Base-by-base conservation (phyloP, 305 asterid species). In the Coffea humblotiana region DNA sequence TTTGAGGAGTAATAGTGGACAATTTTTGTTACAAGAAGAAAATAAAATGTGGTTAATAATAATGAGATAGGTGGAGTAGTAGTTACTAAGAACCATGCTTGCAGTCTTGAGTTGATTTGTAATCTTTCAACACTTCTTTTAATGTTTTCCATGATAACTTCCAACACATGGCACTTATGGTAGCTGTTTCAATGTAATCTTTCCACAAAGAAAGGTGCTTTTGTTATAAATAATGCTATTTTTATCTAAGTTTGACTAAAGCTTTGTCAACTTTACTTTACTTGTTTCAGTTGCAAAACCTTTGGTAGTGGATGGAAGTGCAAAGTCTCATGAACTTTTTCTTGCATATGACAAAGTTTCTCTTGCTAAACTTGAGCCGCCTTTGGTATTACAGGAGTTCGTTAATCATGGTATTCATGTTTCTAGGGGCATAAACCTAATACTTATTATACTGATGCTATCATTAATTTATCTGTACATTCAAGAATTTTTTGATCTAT, bases 301-400 rank as follows among this genome's bases (percentile, higher is more conserved):
- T 67, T 85, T 96, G 88, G 85, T 92, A 49, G 84, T 82, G 65
- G 84, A 82, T 77, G 84, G 81, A 82, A 82, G 81, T 72, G 97
- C 98, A 18, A 94, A 96, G 83, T 94, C 97, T 10, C 99, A 96
- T 18, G 99, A 96, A 85, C 88, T 96, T 60, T 91, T 96, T 45
- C 93, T 96, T 70, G 99, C 97, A 27, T 96, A 90, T 77, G 98
- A 96, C 79, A 93, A 90, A 80, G 72, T 85, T 79, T 90, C 99
- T 71, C 98, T 95, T 74, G 92, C 90, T 87, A 94, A 85, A 82
- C 94, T 94, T 37, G 95, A 92, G 82, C 96, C 99, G 3, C 97
- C 99, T 15, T 93, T 96, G 80, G 96, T 94, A 81, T 78, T 96
- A 82, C 99, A 92, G 84, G 98, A 94, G 87, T 95, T 95, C 81